Base-by-base conservation (phyloP, 352 stramenopile genomes). In the Phytophthora megakarya region DNA sequence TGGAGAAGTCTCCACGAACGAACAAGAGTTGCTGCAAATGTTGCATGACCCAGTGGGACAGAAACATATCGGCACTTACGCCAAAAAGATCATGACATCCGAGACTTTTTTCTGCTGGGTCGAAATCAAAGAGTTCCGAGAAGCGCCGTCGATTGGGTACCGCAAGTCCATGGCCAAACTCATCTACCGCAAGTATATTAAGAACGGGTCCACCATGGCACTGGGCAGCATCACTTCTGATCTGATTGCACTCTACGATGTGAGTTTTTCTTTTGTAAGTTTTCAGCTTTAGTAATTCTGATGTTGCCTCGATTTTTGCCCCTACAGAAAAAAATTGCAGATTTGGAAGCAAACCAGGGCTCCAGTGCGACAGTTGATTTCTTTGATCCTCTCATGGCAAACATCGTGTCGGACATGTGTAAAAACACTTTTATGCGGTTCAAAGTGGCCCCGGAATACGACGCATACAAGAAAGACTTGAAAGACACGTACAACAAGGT, bases 401-500 rank as follows among this genome's bases (percentile, higher is more conserved):
- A 86, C 35, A 88, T 90, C 57, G 73, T 88, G 35, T 72, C 67
- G 35, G 86, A 95, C 58, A 90, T 92, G 78, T 87, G 81, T 15
- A 79, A 91, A 50, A 92, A 89, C 70, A 95, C 85, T 16, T 93
- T 88, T 55, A 58, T 89, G 50, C 84, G 85, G 9, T 93, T 95
- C 55, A 93, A 93, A 50, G 61, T 49, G 26, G 86, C 84, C 16
- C 54, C 76, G 19, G 84, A 93, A 44, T 93, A 87, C 54, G 81
- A 89, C 0, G 48, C 57, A 6, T 91, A 84, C 72, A 90, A 90
- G 60, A 86, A 86, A 19, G 84, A 92, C 43, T 54, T 92, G 42
- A 93, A 93, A 42, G 84, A 95, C 38, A 91, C 84, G 48, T 95
- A 95, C 81, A 93, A 92, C 67, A 92, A 90, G 58, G 84, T 90